Conservation (phyloP, 176 grass and related monocot species). For the Cocos nucifera region DNA sequence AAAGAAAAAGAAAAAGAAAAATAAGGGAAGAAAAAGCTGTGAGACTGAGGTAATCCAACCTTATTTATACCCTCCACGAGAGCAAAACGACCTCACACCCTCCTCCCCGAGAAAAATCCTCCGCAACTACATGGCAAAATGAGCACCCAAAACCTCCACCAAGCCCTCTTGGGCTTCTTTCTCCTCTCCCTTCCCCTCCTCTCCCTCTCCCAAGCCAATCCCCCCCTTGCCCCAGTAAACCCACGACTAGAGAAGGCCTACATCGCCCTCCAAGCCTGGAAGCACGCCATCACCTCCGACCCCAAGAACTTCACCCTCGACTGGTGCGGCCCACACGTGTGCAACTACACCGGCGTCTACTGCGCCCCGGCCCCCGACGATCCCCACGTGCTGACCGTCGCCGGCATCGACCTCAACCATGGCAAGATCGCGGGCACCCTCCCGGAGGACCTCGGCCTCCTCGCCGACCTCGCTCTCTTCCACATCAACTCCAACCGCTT, state of each 20-base stretch:
- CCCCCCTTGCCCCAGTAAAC: not conserved
- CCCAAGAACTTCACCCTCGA: slow-evolving; percentile 5
- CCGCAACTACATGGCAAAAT: too few relatives aligned
- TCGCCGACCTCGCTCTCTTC: slow-evolving; percentile 4
- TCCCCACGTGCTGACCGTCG: slow-evolving; percentile 6
- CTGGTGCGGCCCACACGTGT: slow-evolving; percentile 8
- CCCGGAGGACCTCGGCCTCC: slow-evolving; percentile 6
- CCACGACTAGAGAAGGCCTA: slow-evolving; percentile 5
- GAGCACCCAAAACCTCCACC: not conserved
- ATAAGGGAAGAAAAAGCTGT: too few relatives aligned
- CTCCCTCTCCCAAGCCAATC: slow-evolving; percentile 27
- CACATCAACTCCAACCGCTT: slow-evolving; percentile 11
- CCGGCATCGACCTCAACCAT: slow-evolving; percentile 13
- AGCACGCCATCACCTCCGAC: slow-evolving; percentile 10
- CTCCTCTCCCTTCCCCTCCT: slow-evolving; percentile 23
- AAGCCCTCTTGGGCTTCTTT: slow-evolving; percentile 15
- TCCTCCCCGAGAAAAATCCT: too few relatives aligned
- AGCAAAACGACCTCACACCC: too few relatives aligned
- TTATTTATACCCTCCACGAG: too few relatives aligned
- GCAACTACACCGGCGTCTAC: slow-evolving; percentile 18
- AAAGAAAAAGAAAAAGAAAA: too few relatives aligned
- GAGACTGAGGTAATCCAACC: too few relatives aligned
- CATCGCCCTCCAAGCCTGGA: slow-evolving; percentile 6
- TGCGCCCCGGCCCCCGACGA: slow-evolving; percentile 7
- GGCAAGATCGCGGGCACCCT: slow-evolving; percentile 5